Evolutionary conservation across 768 basidiomycete species (phyloP), one percentile per base, ranked within the genome.

Genomic region (Tylopilus plumbeoviolaceoides): DNA sequence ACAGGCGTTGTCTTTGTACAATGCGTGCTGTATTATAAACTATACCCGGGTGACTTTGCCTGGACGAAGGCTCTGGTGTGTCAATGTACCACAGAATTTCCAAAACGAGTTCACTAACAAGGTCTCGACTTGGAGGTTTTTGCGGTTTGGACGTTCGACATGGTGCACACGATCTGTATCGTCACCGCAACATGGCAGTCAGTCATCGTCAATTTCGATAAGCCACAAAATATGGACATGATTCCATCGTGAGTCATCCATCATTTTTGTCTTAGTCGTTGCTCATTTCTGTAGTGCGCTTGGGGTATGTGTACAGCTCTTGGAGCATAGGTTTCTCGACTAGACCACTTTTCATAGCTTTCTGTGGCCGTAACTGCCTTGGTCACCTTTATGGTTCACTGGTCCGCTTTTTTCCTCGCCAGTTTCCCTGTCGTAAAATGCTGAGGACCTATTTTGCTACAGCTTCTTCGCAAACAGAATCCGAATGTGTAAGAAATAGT

Each of bases 401-500:
- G 68, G 68, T 67, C 1, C 3, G 67, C 48, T 39, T 4, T 41
- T 36, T 25, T 15, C 3, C 20, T 15, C 3, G 20, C 1, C 10
- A 15, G 18, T 23, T 27, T 2, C 35, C 30, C 30, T 2, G 10
- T 30, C 10, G 30, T 30, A 30, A 30, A 12, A 33, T 33, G 14
- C 11, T 15, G 25, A 54, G 3, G 18, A 0, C 21, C 7, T 25
- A 15, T 25, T 25, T 11, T 23, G 0, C 39, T 3, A 3, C 20
- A 69, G 68, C 27, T 69, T 69, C 60, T 69, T 70, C 33, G 68
- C 68, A 2, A 70, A 69, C 56, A 60, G 68, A 54, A 65, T 69
- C 31, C 61, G 69, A n/a, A 67, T 62, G 66, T 48, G 68, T 69
- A 58, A 56, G 68, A 15, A 17, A n/a, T 42, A 3, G 12, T 25